These are phyloP conservation scores for Suillus americanus DNA, from an alignment of 768 basidiomycete species.

Conservation along the genomic window DNA sequence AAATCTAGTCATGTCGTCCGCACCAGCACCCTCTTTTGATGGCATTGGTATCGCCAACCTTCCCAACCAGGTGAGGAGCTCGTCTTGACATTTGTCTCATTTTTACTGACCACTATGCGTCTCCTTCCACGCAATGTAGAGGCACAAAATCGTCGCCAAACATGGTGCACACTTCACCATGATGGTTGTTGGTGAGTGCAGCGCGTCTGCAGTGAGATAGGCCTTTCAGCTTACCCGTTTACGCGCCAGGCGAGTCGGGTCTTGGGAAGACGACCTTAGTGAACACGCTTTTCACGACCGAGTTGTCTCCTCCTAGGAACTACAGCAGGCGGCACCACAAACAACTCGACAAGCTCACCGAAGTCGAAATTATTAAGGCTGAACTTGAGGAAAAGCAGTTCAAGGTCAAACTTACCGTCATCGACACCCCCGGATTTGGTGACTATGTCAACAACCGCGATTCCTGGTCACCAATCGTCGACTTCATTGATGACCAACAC, in stretches of 20 bases:
- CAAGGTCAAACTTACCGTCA: slow-evolving; percentile 98
- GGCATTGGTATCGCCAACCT: slow-evolving; percentile 96
- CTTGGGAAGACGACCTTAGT: slow-evolving; percentile 96
- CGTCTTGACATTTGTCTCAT: slow-evolving; percentile 11
- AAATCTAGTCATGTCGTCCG: slow-evolving; percentile 23
- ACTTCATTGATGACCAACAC: slow-evolving; percentile 97
- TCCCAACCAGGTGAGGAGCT: slow-evolving; percentile 83
- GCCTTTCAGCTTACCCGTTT: neutral
- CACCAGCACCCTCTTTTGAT: slow-evolving; percentile 46
- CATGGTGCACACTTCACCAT: slow-evolving; percentile 96
- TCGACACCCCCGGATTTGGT: slow-evolving; percentile 98
- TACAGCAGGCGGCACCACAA: slow-evolving; percentile 87
- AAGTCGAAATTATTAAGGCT: slow-evolving; percentile 99
- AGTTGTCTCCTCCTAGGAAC: slow-evolving; percentile 90
- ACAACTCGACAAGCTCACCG: slow-evolving; percentile 98
- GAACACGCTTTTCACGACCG: slow-evolving; percentile 98
- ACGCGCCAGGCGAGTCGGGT: slow-evolving; percentile 84
- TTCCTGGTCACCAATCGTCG: slow-evolving; percentile 97
- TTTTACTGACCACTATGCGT: neutral
- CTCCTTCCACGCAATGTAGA: slow-evolving; percentile 45
- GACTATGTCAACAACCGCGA: slow-evolving; percentile 99
- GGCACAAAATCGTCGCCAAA: slow-evolving; percentile 99
- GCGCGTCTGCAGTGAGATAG: neutral
- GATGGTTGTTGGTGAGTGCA: slow-evolving; percentile 88
- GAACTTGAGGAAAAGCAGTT: slow-evolving; percentile 99